Evolutionary conservation across 2,329 filamentous ascomycete species (phyloP).

Genomic region (Botrytis medusae): DNA sequence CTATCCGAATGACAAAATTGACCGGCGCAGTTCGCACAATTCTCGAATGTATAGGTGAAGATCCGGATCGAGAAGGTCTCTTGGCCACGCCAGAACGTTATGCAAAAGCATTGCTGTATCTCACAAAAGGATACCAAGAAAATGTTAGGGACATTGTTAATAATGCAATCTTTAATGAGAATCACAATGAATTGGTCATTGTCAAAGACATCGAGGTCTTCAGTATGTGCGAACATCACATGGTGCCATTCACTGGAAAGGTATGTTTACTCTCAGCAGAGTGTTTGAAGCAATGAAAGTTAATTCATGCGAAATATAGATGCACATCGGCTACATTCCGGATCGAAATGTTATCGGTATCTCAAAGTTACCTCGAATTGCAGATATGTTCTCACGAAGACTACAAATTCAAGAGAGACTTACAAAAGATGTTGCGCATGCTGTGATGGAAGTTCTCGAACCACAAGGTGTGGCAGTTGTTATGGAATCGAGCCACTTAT

Average conservation of each 20-base stretch:
- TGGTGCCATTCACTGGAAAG: constrained; percentile 95
- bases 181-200: constrained; percentile 95
- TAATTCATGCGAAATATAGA: constrained; percentile 52
- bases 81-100: constrained; percentile 78
- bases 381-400: constrained; percentile 92
- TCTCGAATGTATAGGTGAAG: constrained; percentile 68
- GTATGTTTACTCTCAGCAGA: constrained; percentile 46
- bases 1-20: constrained; percentile 56
- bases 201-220: constrained; percentile 97
- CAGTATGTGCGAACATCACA: constrained; percentile 92
- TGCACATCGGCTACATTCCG: constrained; percentile 99
- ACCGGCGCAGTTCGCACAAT: constrained; percentile 63
- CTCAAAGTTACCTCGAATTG: constrained; percentile 92
- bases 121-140: constrained; percentile 96
- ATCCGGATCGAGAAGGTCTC: constrained; percentile 64
- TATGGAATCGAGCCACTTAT: constrained; percentile 94
- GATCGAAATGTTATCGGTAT: constrained; percentile 88
- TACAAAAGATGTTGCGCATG: constrained; percentile 93
- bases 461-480: constrained; percentile 95
- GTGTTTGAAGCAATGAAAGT: background rate
- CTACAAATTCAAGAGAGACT: constrained; percentile 95
- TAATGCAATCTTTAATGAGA: constrained; percentile 90
- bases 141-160: constrained; percentile 92
- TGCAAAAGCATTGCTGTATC: constrained; percentile 91
- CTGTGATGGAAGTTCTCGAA: constrained; percentile 88